Evolutionary conservation across 2,329 filamentous ascomycete species (phyloP), one percentile per base, ranked within the genome.

Genomic region (Sporothrix euskadiensis): DNA sequence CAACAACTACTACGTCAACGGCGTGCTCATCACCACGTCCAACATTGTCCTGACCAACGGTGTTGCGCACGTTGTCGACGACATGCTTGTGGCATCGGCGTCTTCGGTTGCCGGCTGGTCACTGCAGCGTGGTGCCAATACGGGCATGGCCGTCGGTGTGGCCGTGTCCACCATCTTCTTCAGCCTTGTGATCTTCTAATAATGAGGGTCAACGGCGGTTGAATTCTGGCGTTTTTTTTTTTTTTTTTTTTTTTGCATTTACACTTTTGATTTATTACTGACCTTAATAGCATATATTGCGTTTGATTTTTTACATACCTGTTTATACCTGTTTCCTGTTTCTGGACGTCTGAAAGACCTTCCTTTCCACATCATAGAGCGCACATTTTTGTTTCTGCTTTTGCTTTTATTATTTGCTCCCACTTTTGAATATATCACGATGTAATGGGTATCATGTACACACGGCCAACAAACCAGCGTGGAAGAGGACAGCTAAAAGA

Each of bases 1-100:
- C 72, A 63, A 70, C 57, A 75, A 75, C 72, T 75, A 75, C 72
- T 75, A 72, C 26, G 71, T 75, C 65, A 75, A 75, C 72, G 69
- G 70, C 65, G 72, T 75, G 14, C 71, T 69, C 41, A 72, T 75
- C 70, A 75, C 74, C 3, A 72, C 61, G 1, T 47, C 69, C 72
- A 75, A 75, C 72, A 73, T 75, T 30, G 72, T 75, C 4, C 72
- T 75, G 22, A 70, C 74, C 56, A 75, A 75, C 66, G 74, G 74
- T 47, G 74, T 75, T 1, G 74, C 72, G 0, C 74, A 75, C 63
- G 63, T 75, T 26, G 52, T 75, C 7, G 74, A 75, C 54, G 69
- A 73, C 16, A 30, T 75, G 19, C 32, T 75, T 16, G 74, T 73
- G 41, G 74, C 74, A 4, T 73, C 71, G 54, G 71, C 74, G 2